phyloP scores from a whole-genome alignment of 208 protist species.

The Kentomonas sorsogonicus region DNA sequence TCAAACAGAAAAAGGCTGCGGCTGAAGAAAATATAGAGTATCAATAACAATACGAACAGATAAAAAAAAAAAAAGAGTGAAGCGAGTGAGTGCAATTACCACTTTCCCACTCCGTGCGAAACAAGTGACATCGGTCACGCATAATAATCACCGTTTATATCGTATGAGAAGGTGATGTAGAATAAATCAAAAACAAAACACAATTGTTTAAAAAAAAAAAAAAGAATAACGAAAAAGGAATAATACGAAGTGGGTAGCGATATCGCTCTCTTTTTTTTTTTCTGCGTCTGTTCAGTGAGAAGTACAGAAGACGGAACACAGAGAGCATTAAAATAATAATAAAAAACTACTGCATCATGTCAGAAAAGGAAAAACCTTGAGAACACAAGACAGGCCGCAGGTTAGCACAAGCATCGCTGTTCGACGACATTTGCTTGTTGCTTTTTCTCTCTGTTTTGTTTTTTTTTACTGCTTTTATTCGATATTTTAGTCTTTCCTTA shows the following conservation, averaged over 20 bases:
- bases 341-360: neutral
- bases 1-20: no score
- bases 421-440: no score
- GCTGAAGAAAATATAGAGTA: no score
- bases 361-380: neutral
- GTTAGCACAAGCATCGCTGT: no score
- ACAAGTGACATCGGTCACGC: no score
- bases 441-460: no score
- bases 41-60: no score
- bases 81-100: neutral
- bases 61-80: neutral
- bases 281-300: neutral
- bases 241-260: neutral
- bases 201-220: constrained; percentile 7
- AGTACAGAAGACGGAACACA: neutral
- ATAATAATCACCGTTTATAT: no score
- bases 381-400: neutral
- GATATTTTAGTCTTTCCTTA: no score
- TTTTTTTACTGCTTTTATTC: no score
- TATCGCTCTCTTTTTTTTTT: neutral
- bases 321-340: neutral
- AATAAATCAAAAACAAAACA: constrained; percentile 3
- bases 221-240: constrained; percentile 15
- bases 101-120: no score
- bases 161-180: constrained; percentile 4